Conservation (phyloP, 805 yeast species). For the Candida maltosa region DNA sequence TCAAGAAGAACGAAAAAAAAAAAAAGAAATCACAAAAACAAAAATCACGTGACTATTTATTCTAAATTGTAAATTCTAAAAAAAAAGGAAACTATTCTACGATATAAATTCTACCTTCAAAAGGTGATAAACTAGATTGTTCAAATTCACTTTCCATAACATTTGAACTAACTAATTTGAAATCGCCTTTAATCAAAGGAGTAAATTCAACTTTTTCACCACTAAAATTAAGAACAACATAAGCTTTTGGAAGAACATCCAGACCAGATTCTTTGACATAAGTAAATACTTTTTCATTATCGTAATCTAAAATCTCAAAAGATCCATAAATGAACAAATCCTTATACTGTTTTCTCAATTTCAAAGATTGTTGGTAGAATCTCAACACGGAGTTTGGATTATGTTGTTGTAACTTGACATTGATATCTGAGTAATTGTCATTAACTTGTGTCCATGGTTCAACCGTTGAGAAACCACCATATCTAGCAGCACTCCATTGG, state of each 20-base stretch:
- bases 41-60: too few species aligned
- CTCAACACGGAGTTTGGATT: slow-evolving; percentile 45
- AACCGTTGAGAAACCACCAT: slow-evolving; percentile 48
- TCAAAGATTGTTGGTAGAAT: slow-evolving; percentile 45
- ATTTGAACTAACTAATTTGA: slow-evolving; percentile 31
- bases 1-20: too few species aligned
- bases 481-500: slow-evolving; percentile 45
- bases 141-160: slow-evolving; percentile 13
- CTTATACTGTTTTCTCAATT: slow-evolving; percentile 41
- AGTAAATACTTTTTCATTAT: slow-evolving; percentile 39
- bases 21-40: too few species aligned
- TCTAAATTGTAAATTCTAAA: too few species aligned
- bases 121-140: slow-evolving; percentile 32
- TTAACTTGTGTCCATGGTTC: slow-evolving; percentile 55
- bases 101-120: slow-evolving; percentile 43
- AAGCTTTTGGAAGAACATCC: slow-evolving; percentile 23
- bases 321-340: slow-evolving; percentile 44
- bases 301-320: slow-evolving; percentile 42
- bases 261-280: slow-evolving; percentile 22
- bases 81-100: too few species aligned
- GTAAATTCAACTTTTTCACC: slow-evolving; percentile 27
- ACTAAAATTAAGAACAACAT: slow-evolving; percentile 44
- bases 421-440: slow-evolving; percentile 47
- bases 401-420: slow-evolving; percentile 43
- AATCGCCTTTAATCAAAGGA: slow-evolving; percentile 22